Percentiles rank a stretch among this genome's conserved stretches.
phyloP scores from a whole-genome alignment of 352 stramenopile species.

The Phytophthora pini region DNA sequence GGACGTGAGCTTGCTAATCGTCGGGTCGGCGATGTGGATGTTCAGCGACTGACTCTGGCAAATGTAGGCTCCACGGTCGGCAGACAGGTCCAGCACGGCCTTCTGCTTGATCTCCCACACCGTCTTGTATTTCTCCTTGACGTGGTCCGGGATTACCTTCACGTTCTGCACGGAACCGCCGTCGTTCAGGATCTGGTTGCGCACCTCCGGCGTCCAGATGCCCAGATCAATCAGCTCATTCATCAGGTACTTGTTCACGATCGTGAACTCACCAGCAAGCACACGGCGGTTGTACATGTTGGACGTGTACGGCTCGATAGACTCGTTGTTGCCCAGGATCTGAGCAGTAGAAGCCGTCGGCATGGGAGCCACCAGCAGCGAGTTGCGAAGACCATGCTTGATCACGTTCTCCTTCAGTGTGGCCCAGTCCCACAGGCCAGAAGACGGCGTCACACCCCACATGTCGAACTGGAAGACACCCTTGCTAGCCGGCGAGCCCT shows the following conservation, averaged over 20 bases:
- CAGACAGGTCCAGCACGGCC: constrained; percentile 97
- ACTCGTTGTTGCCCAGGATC: constrained; percentile 99
- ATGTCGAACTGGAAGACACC: constrained; percentile 99
- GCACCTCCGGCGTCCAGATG: constrained; percentile 97
- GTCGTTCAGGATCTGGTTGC: constrained; percentile 99
- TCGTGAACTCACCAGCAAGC: constrained; percentile 98
- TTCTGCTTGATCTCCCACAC: constrained; percentile 99
- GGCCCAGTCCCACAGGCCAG: constrained; percentile 95
- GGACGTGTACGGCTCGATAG: constrained; percentile 98
- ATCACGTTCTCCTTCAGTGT: constrained; percentile 94
- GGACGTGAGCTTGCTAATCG: constrained; percentile 97
- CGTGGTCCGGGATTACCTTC: constrained; percentile 69
- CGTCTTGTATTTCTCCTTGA: constrained; percentile 99
- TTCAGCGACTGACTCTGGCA: constrained; percentile 98
- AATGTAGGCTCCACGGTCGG: constrained; percentile 98
- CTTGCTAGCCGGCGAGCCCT: constrained; percentile 96
- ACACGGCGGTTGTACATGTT: constrained; percentile 99
- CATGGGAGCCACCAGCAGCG: constrained; percentile 99
- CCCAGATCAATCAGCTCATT: constrained; percentile 96
- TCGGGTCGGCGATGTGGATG: constrained; percentile 99
- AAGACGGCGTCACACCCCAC: constrained; percentile 96
- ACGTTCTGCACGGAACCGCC: constrained; percentile 96
- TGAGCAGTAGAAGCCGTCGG: constrained; percentile 99
- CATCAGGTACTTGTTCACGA: constrained; percentile 99
- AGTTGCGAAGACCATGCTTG: constrained; percentile 98